phyloP scores from a whole-genome alignment of 176 grass and related monocot genomes.

The Oryza meyeriana region DNA sequence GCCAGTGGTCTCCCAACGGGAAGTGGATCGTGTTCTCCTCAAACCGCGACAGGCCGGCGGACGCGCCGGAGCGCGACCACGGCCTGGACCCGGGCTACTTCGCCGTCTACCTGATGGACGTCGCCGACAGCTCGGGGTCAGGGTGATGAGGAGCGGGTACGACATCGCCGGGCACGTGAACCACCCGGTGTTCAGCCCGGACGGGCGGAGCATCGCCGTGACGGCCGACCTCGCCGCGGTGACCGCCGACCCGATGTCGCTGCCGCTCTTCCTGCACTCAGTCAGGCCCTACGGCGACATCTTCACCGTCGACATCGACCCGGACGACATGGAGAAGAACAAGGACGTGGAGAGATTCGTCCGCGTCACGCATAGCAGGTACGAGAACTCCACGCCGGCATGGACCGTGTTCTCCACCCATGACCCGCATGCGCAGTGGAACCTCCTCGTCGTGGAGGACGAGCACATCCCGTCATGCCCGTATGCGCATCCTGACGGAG shows the following conservation, averaged over 20 bases:
- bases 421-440: constrained; percentile 37
- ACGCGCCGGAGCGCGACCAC: background rate
- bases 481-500: constrained; percentile 21
- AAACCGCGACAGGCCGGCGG: background rate
- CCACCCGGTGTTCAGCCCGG: constrained; percentile 46
- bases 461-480: constrained; percentile 17
- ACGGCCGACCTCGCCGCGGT: constrained; percentile 41
- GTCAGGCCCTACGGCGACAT: constrained; percentile 41
- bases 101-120: constrained; percentile 13
- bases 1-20: constrained; percentile 36
- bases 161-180: constrained; percentile 35
- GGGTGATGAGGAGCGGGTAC: constrained; percentile 20
- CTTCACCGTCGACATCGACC: constrained; percentile 31
- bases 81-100: constrained; percentile 24
- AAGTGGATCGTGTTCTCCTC: constrained; percentile 59
- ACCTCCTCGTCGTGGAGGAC: background rate
- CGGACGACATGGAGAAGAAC: constrained; percentile 16
- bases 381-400: constrained; percentile 32
- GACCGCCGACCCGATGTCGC: constrained; percentile 35
- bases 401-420: constrained; percentile 41
- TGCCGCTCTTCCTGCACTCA: constrained; percentile 42
- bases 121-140: background rate
- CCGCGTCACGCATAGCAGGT: constrained; percentile 39
- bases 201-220: constrained; percentile 39
- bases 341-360: constrained; percentile 19